These are phyloP conservation scores for Blastobotrys apis DNA, from an alignment of 1,139 yeast species.

Conservation along the genomic window DNA sequence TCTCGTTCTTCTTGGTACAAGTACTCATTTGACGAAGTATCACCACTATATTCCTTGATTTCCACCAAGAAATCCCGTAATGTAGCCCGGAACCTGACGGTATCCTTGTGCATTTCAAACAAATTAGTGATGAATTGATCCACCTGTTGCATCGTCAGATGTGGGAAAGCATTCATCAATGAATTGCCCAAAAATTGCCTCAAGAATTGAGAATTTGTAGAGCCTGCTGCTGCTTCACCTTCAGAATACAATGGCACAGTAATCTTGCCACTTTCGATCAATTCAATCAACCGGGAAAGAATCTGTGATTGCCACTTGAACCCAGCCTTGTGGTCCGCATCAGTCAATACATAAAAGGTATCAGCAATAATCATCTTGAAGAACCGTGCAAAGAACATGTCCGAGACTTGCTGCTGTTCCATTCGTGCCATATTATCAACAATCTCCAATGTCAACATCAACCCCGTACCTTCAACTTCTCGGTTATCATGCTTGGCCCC, in stretches of 20 bases:
- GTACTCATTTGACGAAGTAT: conserved; percentile 70
- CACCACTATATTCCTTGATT: conserved; percentile 94
- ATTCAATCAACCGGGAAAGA: conserved; percentile 74
- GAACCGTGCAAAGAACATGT: conserved; percentile 82
- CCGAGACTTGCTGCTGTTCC: conserved; percentile 72
- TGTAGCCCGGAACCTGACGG: conserved; percentile 72
- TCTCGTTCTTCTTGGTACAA: conserved; percentile 93
- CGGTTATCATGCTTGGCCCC: conserved; percentile 96
- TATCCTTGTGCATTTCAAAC: conserved; percentile 63
- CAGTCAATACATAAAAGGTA: conserved; percentile 89
- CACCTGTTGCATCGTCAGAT: conserved; percentile 78
- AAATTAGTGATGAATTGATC: conserved; percentile 75
- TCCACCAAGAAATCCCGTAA: conserved; percentile 95
- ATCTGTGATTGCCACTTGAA: conserved; percentile 84
- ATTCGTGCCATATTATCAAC: conserved; percentile 76
- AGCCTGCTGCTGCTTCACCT: conserved; percentile 70
- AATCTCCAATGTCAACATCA: conserved; percentile 74
- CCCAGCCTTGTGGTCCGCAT: conserved; percentile 96
- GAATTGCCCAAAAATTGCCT: conserved; percentile 79
- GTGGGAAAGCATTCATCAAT: conserved; percentile 84
- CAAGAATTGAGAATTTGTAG: conserved; percentile 72
- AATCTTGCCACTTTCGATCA: conserved; percentile 74
- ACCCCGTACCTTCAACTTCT: conserved; percentile 90
- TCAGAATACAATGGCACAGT: conserved; percentile 69
- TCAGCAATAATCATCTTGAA: conserved; percentile 88